phyloP scores from a whole-genome alignment of 192 early-diverging fungal genomes.

The Coemansia sp. region DNA sequence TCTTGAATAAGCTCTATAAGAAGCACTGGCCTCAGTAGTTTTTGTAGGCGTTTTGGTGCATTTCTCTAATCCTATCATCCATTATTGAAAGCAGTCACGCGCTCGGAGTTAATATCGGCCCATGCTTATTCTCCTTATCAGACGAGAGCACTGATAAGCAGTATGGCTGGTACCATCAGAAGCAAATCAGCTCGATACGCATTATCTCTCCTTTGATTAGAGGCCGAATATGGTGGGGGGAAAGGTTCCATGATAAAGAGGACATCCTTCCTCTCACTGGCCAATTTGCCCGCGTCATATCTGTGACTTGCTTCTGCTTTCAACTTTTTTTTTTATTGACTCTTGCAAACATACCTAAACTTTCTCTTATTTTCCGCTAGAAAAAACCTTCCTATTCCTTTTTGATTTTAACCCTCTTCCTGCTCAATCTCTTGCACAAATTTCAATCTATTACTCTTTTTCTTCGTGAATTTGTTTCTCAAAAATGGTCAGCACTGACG shows the following conservation, averaged over 20 bases:
- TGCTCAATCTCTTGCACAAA: not conserved
- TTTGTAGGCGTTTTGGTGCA: not conserved
- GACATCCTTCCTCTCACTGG: constrained; percentile 1
- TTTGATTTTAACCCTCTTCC: not conserved
- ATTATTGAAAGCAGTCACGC: too few relatives aligned
- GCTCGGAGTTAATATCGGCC: too few relatives aligned
- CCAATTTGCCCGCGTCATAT: not conserved
- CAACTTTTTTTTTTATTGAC: not conserved
- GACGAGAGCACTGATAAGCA: too few relatives aligned
- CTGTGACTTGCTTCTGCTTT: constrained; percentile 7
- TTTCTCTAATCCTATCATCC: too few relatives aligned
- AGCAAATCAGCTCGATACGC: too few relatives aligned
- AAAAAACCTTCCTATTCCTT: not conserved
- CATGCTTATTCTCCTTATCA: too few relatives aligned
- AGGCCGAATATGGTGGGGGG: too few relatives aligned
- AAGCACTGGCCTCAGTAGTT: constrained; percentile 44
- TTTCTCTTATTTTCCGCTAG: constrained; percentile 1
- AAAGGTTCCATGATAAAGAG: not conserved
- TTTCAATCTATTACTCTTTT: not conserved
- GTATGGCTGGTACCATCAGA: too few relatives aligned
- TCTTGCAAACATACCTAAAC: constrained; percentile 1
- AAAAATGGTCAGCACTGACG: constrained; percentile 24
- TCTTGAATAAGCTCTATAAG: constrained; percentile 53
- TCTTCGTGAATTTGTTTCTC: not conserved
- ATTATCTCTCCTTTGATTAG: too few relatives aligned